Base-by-base conservation (phyloP, 1,284 basidiomycete genomes). In the Irpex rosettiformis region DNA sequence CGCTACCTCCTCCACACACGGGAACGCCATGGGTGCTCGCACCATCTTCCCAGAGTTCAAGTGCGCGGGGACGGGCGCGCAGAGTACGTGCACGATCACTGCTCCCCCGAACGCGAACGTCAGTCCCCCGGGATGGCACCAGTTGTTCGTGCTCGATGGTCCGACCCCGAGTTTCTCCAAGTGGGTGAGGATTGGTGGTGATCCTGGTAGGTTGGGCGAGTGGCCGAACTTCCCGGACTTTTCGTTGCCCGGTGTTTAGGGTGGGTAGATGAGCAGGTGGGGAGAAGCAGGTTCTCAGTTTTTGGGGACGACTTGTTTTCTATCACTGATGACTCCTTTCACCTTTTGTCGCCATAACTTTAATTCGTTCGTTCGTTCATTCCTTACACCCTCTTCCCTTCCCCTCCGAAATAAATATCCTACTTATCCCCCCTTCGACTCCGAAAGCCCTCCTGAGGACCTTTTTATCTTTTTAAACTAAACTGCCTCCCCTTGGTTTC, bases 121-220 rank as follows among this genome's bases (percentile, higher is more conserved):
- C 25, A 84, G 84, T 18, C 89, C 89, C 7, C 88, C 89, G 1
- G 88, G 87, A n/a, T 91, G 88, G 89, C 79, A 82, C 62, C 83
- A 85, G 66, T 67, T 90, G 13, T 90, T 88, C 69, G 75, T 91
- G 49, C 75, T 91, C 29, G 88, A 90, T 58, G 88, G 88, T 0
- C 83, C 86, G 13, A 91, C 87, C 2, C 88, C 88, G 4, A 89
- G 88, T 18, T 78, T 83, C 64, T 85, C 85, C 16, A 70, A 77
- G 11, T 91, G 86, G 85, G 81, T 91, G 16, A 82, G 88, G 18
- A 88, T 91, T 60, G 88, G 88, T 24, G 88, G 88, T 1, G 88
- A 90, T 69, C 89, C 88, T 0, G 79, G 75, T 0, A 18, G 75
- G 52, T 70, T 90, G 5, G 88, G 88, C 0, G 81, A 86, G 62